Evolutionary conservation across 2,329 filamentous ascomycete genomes (phyloP).

Genomic region (Fusarium devonianum): DNA sequence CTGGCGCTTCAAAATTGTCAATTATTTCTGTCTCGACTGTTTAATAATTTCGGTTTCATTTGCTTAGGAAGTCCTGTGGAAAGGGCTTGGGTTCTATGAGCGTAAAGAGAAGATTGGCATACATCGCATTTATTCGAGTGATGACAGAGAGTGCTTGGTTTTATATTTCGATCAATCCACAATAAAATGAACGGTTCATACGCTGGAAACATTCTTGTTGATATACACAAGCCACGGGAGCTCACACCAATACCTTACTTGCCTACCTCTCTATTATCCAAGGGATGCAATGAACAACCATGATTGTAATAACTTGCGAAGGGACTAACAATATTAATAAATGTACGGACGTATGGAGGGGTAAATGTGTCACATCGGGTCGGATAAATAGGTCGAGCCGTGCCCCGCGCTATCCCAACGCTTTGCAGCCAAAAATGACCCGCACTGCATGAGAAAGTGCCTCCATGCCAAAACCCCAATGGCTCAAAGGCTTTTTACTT

Average conservation of each 20-base stretch:
- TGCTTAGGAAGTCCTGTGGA: constrained; percentile 5
- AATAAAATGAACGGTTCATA: constrained; percentile 18
- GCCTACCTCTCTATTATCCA: too few species aligned
- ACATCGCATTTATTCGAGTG: constrained; percentile 20
- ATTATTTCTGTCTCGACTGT: constrained; percentile 19
- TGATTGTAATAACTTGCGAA: too few species aligned
- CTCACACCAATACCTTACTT: too few species aligned
- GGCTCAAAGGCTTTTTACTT: constrained; percentile 36
- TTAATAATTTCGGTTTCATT: constrained; percentile 30
- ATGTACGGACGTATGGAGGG: constrained; percentile 19
- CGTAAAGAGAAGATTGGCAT: constrained; percentile 14
- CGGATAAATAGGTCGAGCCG: constrained; percentile 27
- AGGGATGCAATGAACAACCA: too few species aligned
- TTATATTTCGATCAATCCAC: too few species aligned
- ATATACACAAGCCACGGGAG: too few species aligned
- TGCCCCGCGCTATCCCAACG: constrained; percentile 29
- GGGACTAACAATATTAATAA: too few species aligned
- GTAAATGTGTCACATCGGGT: constrained; percentile 24
- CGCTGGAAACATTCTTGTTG: too few species aligned
- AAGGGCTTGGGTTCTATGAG: constrained; percentile 7
- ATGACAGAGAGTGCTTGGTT: constrained; percentile 24
- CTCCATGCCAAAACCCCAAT: constrained; percentile 14
- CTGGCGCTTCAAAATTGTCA: constrained; percentile 39
- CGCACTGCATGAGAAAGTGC: constrained; percentile 19
- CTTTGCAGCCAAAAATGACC: constrained; percentile 31